Conservation (phyloP, 805 yeast genomes). For the Grigorovia humatica region DNA sequence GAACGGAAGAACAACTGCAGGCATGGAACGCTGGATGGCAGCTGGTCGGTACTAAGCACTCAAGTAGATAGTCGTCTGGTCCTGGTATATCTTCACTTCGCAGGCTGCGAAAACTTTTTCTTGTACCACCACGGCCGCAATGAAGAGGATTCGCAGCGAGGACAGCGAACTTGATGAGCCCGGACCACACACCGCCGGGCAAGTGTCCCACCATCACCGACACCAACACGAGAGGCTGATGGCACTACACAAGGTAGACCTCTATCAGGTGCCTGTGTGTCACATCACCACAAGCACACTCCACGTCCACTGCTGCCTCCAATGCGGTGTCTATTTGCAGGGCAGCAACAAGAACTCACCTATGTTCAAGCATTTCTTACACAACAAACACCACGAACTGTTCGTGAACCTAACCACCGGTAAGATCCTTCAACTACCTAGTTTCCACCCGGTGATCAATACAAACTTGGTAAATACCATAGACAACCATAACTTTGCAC, state of each 20-base stretch:
- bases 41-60: too few relatives aligned
- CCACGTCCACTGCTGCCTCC: constrained; percentile 62
- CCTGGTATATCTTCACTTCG: too few relatives aligned
- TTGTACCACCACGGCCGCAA: too few relatives aligned
- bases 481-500: neutral
- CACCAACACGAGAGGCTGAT: neutral
- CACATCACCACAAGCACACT: constrained; percentile 47
- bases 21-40: too few relatives aligned
- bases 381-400: neutral
- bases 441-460: neutral
- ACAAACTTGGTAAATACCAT: too few relatives aligned
- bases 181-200: too few relatives aligned
- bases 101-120: too few relatives aligned
- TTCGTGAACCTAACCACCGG: constrained; percentile 13
- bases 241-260: constrained; percentile 36
- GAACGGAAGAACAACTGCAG: too few relatives aligned
- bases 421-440: neutral
- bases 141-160: too few relatives aligned
- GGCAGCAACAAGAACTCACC: constrained; percentile 58
- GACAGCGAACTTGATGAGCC: too few relatives aligned
- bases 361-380: constrained; percentile 52
- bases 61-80: too few relatives aligned
- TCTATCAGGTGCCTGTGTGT: constrained; percentile 62
- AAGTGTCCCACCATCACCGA: too few relatives aligned
- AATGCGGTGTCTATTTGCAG: constrained; percentile 63